phyloP scores from a whole-genome alignment of 2,329 filamentous ascomycete species.

The Fusarium nodosum region DNA sequence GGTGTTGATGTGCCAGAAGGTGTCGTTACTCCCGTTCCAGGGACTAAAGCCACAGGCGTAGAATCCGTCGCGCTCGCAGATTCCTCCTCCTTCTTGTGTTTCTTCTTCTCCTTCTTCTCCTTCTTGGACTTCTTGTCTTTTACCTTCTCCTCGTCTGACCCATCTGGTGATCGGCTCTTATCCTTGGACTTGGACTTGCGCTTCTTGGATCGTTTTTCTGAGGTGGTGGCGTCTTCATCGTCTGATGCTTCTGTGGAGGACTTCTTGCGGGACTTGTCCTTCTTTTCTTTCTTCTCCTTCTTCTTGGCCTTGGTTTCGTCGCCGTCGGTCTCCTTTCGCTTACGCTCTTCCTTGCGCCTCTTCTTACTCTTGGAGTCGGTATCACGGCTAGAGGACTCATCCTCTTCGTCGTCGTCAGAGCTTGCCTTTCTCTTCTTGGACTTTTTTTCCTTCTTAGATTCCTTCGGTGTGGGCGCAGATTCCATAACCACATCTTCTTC shows the following conservation, averaged over 20 bases:
- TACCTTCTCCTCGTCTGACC: conserved; percentile 48
- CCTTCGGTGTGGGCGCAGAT: conserved; percentile 43
- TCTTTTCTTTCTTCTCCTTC: conserved; percentile 59
- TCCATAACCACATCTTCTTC: conserved; percentile 46
- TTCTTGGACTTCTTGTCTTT: conserved; percentile 57
- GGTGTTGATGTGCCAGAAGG: conserved; percentile 63
- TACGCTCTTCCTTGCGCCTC: conserved; percentile 55
- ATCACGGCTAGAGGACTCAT: conserved; percentile 51
- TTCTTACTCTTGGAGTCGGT: conserved; percentile 55
- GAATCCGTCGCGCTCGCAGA: conserved; percentile 39
- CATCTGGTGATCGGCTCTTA: conserved; percentile 49
- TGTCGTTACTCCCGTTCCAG: conserved; percentile 56
- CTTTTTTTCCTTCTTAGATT: conserved; percentile 60
- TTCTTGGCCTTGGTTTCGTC: conserved; percentile 45
- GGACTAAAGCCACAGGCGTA: conserved; percentile 50
- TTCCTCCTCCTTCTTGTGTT: conserved; percentile 62
- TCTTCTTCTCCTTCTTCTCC: conserved; percentile 62
- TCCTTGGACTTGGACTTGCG: conserved; percentile 53
- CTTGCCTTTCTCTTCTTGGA: conserved; percentile 64
- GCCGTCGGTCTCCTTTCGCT: conserved; percentile 50
- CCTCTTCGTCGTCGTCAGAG: conserved; percentile 57
- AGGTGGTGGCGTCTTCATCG: conserved; percentile 41
- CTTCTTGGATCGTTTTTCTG: conserved; percentile 52
- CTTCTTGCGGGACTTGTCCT: conserved; percentile 55
- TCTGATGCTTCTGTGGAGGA: conserved; percentile 37